Base-by-base conservation (phyloP, 441 rosid species). In the Flueggea neowawraea region DNA sequence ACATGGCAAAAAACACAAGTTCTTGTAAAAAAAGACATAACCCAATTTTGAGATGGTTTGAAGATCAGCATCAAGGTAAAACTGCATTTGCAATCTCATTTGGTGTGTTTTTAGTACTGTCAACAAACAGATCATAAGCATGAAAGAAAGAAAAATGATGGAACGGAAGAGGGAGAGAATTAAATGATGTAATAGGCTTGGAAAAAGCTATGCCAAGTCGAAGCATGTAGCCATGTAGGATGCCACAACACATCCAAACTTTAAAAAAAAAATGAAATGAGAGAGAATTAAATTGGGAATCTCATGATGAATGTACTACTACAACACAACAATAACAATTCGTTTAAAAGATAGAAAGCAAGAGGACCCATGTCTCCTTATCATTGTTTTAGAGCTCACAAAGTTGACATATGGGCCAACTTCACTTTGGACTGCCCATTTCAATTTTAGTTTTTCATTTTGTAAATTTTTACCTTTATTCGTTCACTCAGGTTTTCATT, bases 361-460 rank as follows among this genome's bases (percentile, higher is more conserved):
- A 56, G 3, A 41, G 56, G 60, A 4, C 62, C 16, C n/a, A 49
- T 68, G 77, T 68, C 45, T 70, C 78, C 77, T 61, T 71, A 52
- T 68, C 71, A 63, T 60, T 60, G 67, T 73, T 70, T 71, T 66
- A 60, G 31, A 68, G 52, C 22, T 60, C 16, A 13, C 55, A 60
- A 51, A 70, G 54, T 57, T 68, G 69, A 68, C 73, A 52, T 13
- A 65, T 62, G 68, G 70, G 58, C 71, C 79, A 75, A 55, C 52
- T 66, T 31, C 64, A 50, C 52, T 63, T 59, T 56, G 51, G 61
- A 47, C 59, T 41, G 32, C 31, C 32, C 22, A 4, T 60, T 36
- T 63, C 58, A 33, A 10, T 60, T 66, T 61, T n/a, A 31, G 32
- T 36, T 36, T 11, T 43, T 39, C 58, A 51, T 58, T n/a, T 12